phyloP scores from a whole-genome alignment of 306 rosid species.

The Vigna reflexopilosa region DNA sequence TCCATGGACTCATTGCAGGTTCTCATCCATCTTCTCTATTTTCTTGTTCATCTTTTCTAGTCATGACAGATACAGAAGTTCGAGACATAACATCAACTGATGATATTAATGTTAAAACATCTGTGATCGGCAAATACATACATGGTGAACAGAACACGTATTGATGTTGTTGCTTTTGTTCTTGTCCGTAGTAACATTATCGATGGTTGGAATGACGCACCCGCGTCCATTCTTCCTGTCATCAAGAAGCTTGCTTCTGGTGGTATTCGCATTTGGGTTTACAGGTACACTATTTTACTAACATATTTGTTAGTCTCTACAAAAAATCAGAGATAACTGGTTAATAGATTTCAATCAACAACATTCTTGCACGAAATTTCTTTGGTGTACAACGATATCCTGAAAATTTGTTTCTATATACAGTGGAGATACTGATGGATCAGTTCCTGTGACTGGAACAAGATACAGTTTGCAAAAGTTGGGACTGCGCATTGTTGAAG shows the following conservation, averaged over 20 bases:
- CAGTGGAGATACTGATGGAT: conserved; percentile 66
- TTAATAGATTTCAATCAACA: not conserved
- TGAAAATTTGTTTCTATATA: not conserved
- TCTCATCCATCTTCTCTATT: not conserved
- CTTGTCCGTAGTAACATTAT: conserved; percentile 36
- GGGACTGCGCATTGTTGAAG: conserved; percentile 46
- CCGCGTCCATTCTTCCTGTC: conserved; percentile 69
- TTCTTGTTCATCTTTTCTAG: not conserved
- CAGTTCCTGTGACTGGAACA: conserved; percentile 60
- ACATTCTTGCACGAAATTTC: too few species aligned
- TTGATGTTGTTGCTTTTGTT: not conserved
- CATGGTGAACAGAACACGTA: not conserved
- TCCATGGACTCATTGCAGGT: conserved; percentile 65
- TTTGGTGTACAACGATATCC: too few species aligned
- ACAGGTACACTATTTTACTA: conserved; percentile 51
- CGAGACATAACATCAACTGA: too few species aligned
- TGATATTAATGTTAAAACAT: too few species aligned
- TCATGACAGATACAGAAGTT: not conserved
- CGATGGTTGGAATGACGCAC: conserved; percentile 63
- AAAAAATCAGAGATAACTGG: not conserved
- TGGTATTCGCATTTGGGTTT: conserved; percentile 84
- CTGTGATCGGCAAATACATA: too few species aligned
- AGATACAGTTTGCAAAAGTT: conserved; percentile 56
- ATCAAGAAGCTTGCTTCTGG: conserved; percentile 69
- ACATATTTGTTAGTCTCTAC: not conserved